phyloP scores from a whole-genome alignment of 768 basidiomycete genomes.

The Suillus ampliporus region DNA sequence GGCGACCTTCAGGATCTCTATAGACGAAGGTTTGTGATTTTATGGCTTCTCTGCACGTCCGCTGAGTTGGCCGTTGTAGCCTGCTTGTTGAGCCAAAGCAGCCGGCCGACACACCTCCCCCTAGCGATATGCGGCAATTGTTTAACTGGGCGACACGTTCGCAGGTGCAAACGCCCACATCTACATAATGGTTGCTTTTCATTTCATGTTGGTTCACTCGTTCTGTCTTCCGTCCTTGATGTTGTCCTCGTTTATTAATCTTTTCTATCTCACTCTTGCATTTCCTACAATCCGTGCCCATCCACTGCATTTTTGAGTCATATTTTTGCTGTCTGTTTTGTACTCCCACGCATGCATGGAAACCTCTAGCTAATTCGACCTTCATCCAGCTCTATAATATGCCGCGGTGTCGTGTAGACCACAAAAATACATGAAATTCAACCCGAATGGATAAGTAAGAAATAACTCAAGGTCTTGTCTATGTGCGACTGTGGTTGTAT shows the following conservation, averaged over 20 bases:
- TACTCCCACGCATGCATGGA: constrained; percentile 29
- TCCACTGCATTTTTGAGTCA: constrained; percentile 24
- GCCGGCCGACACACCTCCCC: constrained; percentile 68
- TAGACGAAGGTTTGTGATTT: constrained; percentile 69
- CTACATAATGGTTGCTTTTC: constrained; percentile 32
- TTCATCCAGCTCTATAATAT: constrained; percentile 14
- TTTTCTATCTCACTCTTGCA: constrained; percentile 24
- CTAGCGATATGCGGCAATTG: constrained; percentile 75
- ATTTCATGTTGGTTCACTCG: constrained; percentile 20
- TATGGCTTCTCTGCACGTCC: background rate
- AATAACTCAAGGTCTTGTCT: background rate
- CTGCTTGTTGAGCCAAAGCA: constrained; percentile 85
- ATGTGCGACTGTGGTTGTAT: constrained; percentile 42
- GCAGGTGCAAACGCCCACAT: constrained; percentile 43
- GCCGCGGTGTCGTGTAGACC: constrained; percentile 14
- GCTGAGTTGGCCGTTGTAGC: constrained; percentile 43
- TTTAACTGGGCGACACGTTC: constrained; percentile 81
- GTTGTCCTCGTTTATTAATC: constrained; percentile 28
- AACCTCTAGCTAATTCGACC: constrained; percentile 25
- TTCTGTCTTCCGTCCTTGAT: constrained; percentile 23
- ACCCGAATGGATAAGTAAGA: background rate
- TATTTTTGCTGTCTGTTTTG: constrained; percentile 28
- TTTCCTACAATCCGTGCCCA: constrained; percentile 22
- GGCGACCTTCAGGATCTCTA: constrained; percentile 89
- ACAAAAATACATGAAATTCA: constrained; percentile 9